Evolutionary conservation across 495 filamentous ascomycete genomes (phyloP).

Genomic region (Penicillium ucsense): DNA sequence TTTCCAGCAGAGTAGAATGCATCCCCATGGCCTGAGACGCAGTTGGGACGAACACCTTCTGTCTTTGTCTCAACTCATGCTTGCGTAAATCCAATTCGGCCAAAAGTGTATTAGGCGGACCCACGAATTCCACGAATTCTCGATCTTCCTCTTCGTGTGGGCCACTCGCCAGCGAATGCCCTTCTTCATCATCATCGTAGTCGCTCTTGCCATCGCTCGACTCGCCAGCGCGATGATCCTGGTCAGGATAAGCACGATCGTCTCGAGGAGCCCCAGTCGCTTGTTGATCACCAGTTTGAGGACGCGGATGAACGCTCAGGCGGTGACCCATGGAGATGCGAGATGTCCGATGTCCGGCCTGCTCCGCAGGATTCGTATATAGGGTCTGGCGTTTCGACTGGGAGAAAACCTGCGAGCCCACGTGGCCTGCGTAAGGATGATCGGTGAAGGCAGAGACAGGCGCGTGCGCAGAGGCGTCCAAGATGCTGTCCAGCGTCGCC

Average conservation of each 20-base stretch:
- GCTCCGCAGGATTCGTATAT: conserved; percentile 11
- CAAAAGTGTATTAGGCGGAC: conserved; percentile 77
- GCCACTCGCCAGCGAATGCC: conserved; percentile 13
- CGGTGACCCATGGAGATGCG: conserved; percentile 13
- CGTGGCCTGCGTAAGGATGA: conserved; percentile 71
- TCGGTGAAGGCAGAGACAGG: conserved; percentile 94
- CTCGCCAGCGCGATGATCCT: conserved; percentile 8
- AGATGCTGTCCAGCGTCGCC: conserved; percentile 80
- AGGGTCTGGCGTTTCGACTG: conserved; percentile 23
- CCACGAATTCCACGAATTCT: conserved; percentile 44
- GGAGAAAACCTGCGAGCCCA: conserved; percentile 58
- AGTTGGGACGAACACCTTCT: conserved; percentile 52
- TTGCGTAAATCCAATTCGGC: conserved; percentile 90
- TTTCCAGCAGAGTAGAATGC: conserved; percentile 79
- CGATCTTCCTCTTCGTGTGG: conserved; percentile 29
- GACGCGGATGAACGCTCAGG: conserved; percentile 6
- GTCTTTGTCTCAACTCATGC: conserved; percentile 67
- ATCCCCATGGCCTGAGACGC: conserved; percentile 63
- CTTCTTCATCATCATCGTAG: conserved; percentile 4
- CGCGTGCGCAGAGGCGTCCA: conserved; percentile 86
- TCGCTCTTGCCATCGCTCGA: conserved; percentile 12
- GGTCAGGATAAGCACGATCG: conserved; percentile 11
- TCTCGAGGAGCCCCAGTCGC: background rate
- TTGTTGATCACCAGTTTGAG: conserved; percentile 1
- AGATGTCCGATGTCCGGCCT: conserved; percentile 13